Evolutionary conservation across 495 filamentous ascomycete species (phyloP).

Genomic region (Talaromyces ruber): DNA sequence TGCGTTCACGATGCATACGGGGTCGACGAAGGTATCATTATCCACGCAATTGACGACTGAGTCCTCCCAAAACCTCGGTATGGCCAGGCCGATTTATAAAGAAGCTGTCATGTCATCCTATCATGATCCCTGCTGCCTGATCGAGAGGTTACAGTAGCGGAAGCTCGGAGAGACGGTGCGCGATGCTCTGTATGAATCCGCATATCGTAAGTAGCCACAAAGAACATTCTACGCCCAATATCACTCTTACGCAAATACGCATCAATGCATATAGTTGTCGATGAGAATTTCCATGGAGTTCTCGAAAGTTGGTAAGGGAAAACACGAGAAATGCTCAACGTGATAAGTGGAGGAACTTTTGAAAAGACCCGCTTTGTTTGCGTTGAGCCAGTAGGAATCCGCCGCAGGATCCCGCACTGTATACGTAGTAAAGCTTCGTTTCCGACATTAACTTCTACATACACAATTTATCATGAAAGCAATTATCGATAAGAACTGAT

Average conservation of each 20-base stretch:
- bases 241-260: neutral
- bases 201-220: neutral
- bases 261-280: neutral
- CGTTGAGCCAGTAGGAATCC: neutral
- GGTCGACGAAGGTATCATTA: neutral
- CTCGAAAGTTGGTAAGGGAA: neutral
- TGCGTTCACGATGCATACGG: too few relatives aligned
- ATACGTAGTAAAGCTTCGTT: neutral
- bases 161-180: neutral
- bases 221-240: neutral
- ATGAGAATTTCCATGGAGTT: neutral
- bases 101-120: neutral
- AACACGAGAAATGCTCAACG: neutral
- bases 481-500: too few relatives aligned
- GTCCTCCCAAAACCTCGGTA: neutral
- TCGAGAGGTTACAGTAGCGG: neutral
- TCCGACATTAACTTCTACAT: neutral
- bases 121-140: slow-evolving; percentile 2
- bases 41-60: neutral
- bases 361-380: neutral
- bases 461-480: too few relatives aligned
- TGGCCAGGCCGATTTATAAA: neutral
- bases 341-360: neutral
- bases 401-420: neutral
- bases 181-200: neutral